Evolutionary conservation across 2,329 filamentous ascomycete species (phyloP).

Genomic region (Aureobasidium zeae): DNA sequence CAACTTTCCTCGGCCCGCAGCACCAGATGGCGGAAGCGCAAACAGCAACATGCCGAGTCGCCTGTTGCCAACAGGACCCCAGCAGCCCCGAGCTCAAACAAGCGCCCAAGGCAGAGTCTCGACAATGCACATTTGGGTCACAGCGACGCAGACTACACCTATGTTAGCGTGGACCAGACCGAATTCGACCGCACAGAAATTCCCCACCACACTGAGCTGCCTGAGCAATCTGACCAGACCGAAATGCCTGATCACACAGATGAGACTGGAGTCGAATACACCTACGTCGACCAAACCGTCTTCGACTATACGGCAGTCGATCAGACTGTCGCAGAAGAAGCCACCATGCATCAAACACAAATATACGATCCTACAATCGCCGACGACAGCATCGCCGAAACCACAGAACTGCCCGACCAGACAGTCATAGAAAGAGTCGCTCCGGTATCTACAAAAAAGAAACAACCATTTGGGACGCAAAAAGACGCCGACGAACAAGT

Average conservation of each 20-base stretch:
- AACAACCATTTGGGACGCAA: slow-evolving; percentile 3
- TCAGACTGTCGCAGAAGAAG: slow-evolving; percentile 4
- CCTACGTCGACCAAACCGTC: slow-evolving; percentile 6
- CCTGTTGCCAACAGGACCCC: neutral
- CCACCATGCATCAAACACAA: slow-evolving; percentile 3
- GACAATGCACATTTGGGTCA: slow-evolving; percentile 1
- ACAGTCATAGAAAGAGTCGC: neutral
- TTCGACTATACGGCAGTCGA: slow-evolving; percentile 1
- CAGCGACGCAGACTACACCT: slow-evolving; percentile 16
- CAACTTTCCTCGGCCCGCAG: neutral
- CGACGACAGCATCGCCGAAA: slow-evolving; percentile 9
- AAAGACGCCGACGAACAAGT: neutral
- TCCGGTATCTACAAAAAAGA: slow-evolving; percentile 11
- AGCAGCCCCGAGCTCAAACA: neutral
- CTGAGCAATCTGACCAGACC: neutral
- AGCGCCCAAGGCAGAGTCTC: slow-evolving; percentile 7
- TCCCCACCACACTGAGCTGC: neutral
- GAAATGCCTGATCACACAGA: slow-evolving; percentile 10
- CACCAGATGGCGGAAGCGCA: slow-evolving; percentile 15
- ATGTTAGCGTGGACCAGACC: slow-evolving; percentile 4
- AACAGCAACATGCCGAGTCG: slow-evolving; percentile 5
- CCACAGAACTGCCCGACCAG: neutral
- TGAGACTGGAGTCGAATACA: slow-evolving; percentile 15
- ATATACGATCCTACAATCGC: slow-evolving; percentile 5
- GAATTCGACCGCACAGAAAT: slow-evolving; percentile 13